These are phyloP conservation scores for Exophiala sp. DNA, from an alignment of 2,329 filamentous ascomycete species.

Conservation along the genomic window DNA sequence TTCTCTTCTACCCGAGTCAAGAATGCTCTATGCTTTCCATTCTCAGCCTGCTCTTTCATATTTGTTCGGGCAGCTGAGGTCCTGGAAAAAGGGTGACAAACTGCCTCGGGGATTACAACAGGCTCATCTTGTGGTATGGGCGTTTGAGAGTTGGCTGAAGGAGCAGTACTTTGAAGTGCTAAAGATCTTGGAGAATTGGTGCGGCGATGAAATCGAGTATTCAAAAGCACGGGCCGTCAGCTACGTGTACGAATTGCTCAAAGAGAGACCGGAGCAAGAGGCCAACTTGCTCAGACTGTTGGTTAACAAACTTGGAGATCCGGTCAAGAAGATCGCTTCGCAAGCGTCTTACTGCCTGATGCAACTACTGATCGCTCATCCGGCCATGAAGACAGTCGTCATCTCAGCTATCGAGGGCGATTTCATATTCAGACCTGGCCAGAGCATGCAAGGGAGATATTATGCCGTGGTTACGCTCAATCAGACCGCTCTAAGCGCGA, in stretches of 20 bases:
- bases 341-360: constrained; percentile 89
- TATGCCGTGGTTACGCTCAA: constrained; percentile 96
- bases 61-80: constrained; percentile 46
- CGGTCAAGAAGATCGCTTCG: constrained; percentile 91
- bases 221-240: constrained; percentile 83
- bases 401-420: constrained; percentile 83
- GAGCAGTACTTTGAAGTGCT: constrained; percentile 88
- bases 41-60: constrained; percentile 74
- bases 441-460: constrained; percentile 85
- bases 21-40: constrained; percentile 75
- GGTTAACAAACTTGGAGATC: constrained; percentile 95
- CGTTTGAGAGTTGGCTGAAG: constrained; percentile 94
- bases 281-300: constrained; percentile 85
- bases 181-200: constrained; percentile 88
- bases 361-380: constrained; percentile 83
- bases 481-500: constrained; percentile 85
- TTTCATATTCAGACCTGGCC: constrained; percentile 78
- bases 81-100: constrained; percentile 66
- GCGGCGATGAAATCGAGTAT: constrained; percentile 91
- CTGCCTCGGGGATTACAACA: constrained; percentile 72
- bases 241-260: constrained; percentile 85
- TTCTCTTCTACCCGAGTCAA: constrained; percentile 74
- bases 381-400: constrained; percentile 88
- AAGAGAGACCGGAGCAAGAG: constrained; percentile 96
- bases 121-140: constrained; percentile 79